A percentile compares a stretch with the other conserved stretches of the same genome.
Conservation (phyloP, 495 filamentous ascomycete genomes). For the Penicillium simplicissimum region DNA sequence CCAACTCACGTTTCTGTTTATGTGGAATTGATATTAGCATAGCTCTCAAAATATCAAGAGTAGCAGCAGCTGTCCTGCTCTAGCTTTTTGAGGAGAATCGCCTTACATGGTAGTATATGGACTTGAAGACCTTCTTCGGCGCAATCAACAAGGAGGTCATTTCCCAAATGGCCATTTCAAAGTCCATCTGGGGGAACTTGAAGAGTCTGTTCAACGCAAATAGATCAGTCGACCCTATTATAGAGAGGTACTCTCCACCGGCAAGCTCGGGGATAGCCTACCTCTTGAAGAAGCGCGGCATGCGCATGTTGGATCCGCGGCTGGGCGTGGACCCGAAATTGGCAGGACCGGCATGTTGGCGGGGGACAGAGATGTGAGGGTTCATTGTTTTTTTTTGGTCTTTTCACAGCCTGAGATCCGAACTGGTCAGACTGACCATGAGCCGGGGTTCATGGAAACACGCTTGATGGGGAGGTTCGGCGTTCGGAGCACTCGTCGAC, state of each 20-base stretch:
- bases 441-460: conserved; percentile 15
- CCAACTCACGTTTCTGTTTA: conserved; percentile 59
- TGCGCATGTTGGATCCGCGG: conserved; percentile 54
- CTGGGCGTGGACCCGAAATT: conserved; percentile 55
- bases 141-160: conserved; percentile 73
- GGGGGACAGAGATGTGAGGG: conserved; percentile 62
- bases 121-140: conserved; percentile 75
- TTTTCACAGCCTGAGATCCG: conserved; percentile 19
- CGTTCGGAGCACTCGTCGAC: conserved; percentile 8
- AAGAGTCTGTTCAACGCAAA: conserved; percentile 45
- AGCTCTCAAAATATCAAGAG: neutral
- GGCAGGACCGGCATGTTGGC: conserved; percentile 55
- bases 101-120: conserved; percentile 74
- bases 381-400: conserved; percentile 54
- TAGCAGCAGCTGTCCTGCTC: neutral
- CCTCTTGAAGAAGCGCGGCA: conserved; percentile 61
- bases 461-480: neutral
- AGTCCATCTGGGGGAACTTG: conserved; percentile 71
- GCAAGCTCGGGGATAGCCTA: conserved; percentile 1
- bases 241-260: neutral
- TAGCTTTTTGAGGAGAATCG: neutral
- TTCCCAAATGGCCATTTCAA: conserved; percentile 78
- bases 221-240: neutral
- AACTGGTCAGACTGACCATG: conserved; percentile 8
- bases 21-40: conserved; percentile 15